phyloP scores from a whole-genome alignment of 176 grass and related monocot species.

The Oropetium thomaeum region DNA sequence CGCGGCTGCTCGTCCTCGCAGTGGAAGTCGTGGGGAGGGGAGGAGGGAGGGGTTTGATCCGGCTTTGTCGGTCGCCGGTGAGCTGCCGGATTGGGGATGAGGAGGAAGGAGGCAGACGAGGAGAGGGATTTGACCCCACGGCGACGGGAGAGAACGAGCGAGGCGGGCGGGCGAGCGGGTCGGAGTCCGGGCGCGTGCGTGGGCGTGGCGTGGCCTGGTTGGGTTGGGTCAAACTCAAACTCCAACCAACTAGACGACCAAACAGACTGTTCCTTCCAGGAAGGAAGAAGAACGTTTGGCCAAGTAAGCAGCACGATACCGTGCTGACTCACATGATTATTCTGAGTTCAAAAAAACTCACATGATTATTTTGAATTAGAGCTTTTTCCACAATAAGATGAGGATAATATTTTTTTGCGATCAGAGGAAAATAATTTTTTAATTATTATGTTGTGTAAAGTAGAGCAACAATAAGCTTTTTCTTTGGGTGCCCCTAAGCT shows the following conservation, averaged over 20 bases:
- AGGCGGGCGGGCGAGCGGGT: conserved; percentile 4
- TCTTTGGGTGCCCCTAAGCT: too few relatives aligned
- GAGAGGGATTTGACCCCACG: conserved; percentile 39
- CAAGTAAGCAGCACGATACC: neutral
- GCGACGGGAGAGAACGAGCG: neutral
- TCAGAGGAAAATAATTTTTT: too few relatives aligned
- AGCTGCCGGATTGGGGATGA: conserved; percentile 32
- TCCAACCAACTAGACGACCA: too few relatives aligned
- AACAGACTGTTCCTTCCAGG: neutral
- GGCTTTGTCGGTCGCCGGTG: neutral
- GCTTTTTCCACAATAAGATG: too few relatives aligned
- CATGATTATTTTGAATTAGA: too few relatives aligned
- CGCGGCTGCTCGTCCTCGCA: neutral
- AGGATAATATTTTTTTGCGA: too few relatives aligned
- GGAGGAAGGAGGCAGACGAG: neutral
- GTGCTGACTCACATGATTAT: too few relatives aligned
- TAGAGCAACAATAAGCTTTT: too few relatives aligned
- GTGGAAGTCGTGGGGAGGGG: neutral
- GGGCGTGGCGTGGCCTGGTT: too few relatives aligned
- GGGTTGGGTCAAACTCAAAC: conserved; percentile 15
- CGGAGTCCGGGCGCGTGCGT: neutral
- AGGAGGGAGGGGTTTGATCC: conserved; percentile 22
- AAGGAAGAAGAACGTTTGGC: neutral
- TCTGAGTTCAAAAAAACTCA: too few relatives aligned
- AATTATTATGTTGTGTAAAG: too few relatives aligned